Evolutionary conservation across 2,329 filamentous ascomycete genomes (phyloP).

Genomic region (Aspergillus sp.): DNA sequence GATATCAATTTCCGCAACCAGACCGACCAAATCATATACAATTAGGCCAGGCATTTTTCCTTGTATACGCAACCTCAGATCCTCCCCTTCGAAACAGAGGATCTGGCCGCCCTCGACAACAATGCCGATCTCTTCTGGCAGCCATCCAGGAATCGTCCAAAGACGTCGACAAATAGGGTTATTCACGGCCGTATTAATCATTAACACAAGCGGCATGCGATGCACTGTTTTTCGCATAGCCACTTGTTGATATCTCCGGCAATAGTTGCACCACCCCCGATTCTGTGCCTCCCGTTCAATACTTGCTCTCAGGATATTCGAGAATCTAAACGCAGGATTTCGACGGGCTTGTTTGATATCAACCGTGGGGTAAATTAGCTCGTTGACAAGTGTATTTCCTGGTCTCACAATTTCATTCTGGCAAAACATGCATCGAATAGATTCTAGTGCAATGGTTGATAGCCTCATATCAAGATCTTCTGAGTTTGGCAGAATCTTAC

Average conservation of each 20-base stretch:
- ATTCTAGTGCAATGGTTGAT: slow-evolving; percentile 44
- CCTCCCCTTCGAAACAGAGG: slow-evolving; percentile 91
- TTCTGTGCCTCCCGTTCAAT: slow-evolving; percentile 87
- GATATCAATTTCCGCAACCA: slow-evolving; percentile 86
- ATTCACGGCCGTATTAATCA: slow-evolving; percentile 78
- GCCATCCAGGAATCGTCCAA: slow-evolving; percentile 87
- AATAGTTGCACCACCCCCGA: slow-evolving; percentile 89
- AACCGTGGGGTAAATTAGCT: slow-evolving; percentile 73
- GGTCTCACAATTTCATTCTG: slow-evolving; percentile 80
- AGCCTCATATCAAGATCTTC: slow-evolving; percentile 69
- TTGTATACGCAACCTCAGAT: slow-evolving; percentile 76
- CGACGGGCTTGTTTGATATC: slow-evolving; percentile 53
- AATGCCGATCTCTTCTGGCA: slow-evolving; percentile 91
- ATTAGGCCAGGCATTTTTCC: slow-evolving; percentile 76
- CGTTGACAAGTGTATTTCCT: slow-evolving; percentile 78
- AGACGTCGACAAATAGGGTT: slow-evolving; percentile 67
- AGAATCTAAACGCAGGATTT: slow-evolving; percentile 64
- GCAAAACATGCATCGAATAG: slow-evolving; percentile 82
- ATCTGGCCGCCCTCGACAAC: slow-evolving; percentile 89
- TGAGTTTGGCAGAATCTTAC: slow-evolving; percentile 62
- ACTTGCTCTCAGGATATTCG: slow-evolving; percentile 86
- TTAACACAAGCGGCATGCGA: slow-evolving; percentile 77
- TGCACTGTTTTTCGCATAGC: slow-evolving; percentile 82
- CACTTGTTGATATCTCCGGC: slow-evolving; percentile 85
- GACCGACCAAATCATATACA: slow-evolving; percentile 87